phyloP scores from a whole-genome alignment of 2,329 filamentous ascomycete species.

The Gnomoniopsis sp. region DNA sequence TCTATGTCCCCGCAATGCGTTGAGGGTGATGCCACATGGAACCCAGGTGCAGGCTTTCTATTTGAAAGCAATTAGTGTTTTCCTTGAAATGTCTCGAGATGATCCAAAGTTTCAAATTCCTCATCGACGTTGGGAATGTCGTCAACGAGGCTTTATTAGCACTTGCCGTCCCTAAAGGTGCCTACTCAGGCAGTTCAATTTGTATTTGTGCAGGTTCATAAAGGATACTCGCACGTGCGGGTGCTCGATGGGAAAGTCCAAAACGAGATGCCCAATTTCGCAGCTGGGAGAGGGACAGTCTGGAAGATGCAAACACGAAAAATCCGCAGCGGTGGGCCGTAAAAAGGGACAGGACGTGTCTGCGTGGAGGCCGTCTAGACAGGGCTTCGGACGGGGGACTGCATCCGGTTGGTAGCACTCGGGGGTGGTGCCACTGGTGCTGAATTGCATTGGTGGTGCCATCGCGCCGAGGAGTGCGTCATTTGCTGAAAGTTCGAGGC shows the following conservation, averaged over 20 bases:
- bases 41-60: too few relatives aligned
- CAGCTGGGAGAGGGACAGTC: background rate
- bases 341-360: background rate
- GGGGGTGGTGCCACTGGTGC: background rate
- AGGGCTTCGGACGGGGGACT: background rate
- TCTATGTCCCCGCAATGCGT: too few relatives aligned
- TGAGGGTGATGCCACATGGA: too few relatives aligned
- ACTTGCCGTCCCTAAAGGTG: constrained; percentile 12
- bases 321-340: background rate
- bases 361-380: too few relatives aligned
- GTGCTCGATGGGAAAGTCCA: background rate
- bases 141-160: constrained; percentile 17
- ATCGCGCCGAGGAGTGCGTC: constrained; percentile 4
- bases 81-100: too few relatives aligned
- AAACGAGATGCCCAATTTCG: background rate
- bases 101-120: background rate
- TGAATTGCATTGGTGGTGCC: background rate
- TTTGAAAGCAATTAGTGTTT: too few relatives aligned
- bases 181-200: background rate
- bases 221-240: background rate
- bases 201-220: background rate
- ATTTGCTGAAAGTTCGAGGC: background rate
- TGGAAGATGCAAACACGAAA: background rate
- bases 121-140: constrained; percentile 12
- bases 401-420: constrained; percentile 11